Evolutionary conservation across 23 red algal species (phyloP), one percentile per base, ranked within the genome.

Genomic region (Gracilaria domingensis): DNA sequence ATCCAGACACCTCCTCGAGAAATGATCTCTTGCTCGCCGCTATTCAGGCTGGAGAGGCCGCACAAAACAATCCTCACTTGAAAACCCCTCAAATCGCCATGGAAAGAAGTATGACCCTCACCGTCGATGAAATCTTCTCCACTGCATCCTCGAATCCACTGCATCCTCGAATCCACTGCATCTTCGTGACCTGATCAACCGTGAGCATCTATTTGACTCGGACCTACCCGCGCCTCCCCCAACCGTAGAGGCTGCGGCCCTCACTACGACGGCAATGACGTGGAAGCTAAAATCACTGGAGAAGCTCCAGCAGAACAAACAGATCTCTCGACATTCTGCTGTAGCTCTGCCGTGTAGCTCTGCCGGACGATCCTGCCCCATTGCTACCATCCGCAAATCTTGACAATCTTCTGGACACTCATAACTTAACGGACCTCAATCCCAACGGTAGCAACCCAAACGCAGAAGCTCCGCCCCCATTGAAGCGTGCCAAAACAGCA

Each of bases 271-370:
- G 2, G 24, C 24, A 14, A 67, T 67, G 62, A 33, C 24, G 33
- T 67, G 62, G 62, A 67, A 67, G 20, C 17, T 67, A 8, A 67
- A 67, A 67, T 67, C 62, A 1, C 62, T 67, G 1, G 62, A 67
- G 17, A 67, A 29, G 13, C 8, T 67, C 2, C 26, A 67, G 11
- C 1, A 28, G 7, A 4, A 6, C 7, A 6, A 64, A 20, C 7
- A 64, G 8, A 12, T 18, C 8, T 6, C 59, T 30, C 28, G 7
- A 4, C 8, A 64, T 28, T 7, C n/a, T 6, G 59, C 59, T 8
- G 17, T 20, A 6, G 5, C 28, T n/a, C 5, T n/a, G n/a, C n/a
- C n/a, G n/a, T n/a, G n/a, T n/a, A n/a, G n/a, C n/a, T n/a, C n/a
- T 64, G 8, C 8, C 5, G 5, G 59, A 64, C 17, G 59, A 4